phyloP scores from a whole-genome alignment of 2,329 filamentous ascomycete genomes.

The Fonsecaea pedrosoi region DNA sequence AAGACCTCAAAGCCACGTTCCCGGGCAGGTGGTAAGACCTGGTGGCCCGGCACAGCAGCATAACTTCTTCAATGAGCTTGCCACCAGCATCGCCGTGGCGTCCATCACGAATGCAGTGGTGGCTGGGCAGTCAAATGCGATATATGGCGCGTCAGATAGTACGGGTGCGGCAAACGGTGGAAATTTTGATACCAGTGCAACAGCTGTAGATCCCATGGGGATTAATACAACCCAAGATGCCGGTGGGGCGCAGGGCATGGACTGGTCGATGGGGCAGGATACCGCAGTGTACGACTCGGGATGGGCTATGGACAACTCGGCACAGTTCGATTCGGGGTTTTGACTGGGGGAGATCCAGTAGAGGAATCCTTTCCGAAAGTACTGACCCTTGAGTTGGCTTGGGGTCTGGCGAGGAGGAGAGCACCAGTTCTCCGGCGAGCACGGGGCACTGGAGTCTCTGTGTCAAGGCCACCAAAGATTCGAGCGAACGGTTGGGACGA shows the following conservation, averaged over 20 bases:
- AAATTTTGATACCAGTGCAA: not conserved
- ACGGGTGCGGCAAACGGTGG: not conserved
- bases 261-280: not conserved
- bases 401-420: not conserved
- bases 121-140: not conserved
- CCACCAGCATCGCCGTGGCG: not conserved
- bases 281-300: slow-evolving; percentile 1
- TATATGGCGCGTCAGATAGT: not conserved
- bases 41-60: not conserved
- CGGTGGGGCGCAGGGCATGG: not conserved
- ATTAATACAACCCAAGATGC: not conserved
- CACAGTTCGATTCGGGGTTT: not conserved
- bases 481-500: not conserved
- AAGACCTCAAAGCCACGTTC: slow-evolving; percentile 1
- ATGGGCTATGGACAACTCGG: not conserved
- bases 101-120: not conserved
- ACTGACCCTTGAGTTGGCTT: not conserved
- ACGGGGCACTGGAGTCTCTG: not conserved
- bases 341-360: not conserved
- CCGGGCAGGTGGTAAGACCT: not conserved
- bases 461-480: not conserved
- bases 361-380: not conserved
- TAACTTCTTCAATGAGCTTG: not conserved
- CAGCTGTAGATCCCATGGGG: not conserved
- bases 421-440: not conserved